Evolutionary conservation across 2,329 filamentous ascomycete genomes (phyloP), one percentile per base, ranked within the genome.

Genomic region (Fusarium camptoceras): DNA sequence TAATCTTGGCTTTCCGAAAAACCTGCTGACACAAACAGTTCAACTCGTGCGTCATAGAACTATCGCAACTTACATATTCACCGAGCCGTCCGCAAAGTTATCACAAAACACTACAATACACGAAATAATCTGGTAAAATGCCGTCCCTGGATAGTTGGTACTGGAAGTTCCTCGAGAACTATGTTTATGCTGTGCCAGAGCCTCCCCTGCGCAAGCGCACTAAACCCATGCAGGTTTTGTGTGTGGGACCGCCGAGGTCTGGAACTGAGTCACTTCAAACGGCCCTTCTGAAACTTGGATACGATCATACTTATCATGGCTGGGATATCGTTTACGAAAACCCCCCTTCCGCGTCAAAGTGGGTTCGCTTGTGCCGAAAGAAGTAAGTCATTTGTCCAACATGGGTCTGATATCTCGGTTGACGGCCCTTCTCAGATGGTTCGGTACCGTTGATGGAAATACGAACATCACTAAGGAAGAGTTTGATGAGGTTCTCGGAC

Each of bases 201-300:
- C 58, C 72, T 24, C 61, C 68, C 3, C 37, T 49, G 10, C 64
- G 58, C 5, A 73, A 50, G 31, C 76, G 79, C 24, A 79, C 73
- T 3, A 76, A 75, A 58, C 77, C 79, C 8, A 77, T 81, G 72
- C 66, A 80, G 50, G 75, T 80, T 8, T 61, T 81, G 6, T 79
- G 76, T 56, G 76, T 80, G 25, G 78, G 79, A 16, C 60, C 73
- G 6, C 77, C 79, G 7, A 76, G 78, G 20, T 73, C 72, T n/a
- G 78, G 67, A 18, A 80, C 79, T 24, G 78, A 80, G 46, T 80
- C 78, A 2, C 73, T 81, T 2, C 78, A 78, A 51, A 68, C 76
- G 9, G 78, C 76, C 12, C 71, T 80, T 1, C 55, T 76, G 9
- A 68, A 49, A 15, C 73, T 80, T 25, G 68, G 68, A 5, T 71